phyloP scores from a whole-genome alignment of 2,329 filamentous ascomycete species.

The Emericellopsis atlantica region DNA sequence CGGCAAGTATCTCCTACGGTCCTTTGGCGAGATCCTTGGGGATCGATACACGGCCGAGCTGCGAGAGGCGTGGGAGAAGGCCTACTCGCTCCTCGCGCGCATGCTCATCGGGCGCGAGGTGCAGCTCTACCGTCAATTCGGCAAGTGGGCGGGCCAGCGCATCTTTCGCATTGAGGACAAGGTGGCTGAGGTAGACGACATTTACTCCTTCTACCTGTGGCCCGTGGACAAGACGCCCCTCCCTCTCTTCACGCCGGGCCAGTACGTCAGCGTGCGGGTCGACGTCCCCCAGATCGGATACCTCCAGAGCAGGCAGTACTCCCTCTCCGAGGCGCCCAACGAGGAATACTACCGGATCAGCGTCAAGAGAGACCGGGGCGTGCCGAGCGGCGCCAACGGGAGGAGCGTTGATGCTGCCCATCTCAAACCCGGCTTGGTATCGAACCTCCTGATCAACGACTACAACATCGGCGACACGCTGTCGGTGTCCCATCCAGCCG shows the following conservation, averaged over 20 bases:
- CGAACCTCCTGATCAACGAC: slow-evolving; percentile 54
- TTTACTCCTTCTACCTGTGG: slow-evolving; percentile 58
- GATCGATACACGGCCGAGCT: slow-evolving; percentile 48
- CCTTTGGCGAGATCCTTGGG: slow-evolving; percentile 56
- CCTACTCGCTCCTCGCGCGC: slow-evolving; percentile 62
- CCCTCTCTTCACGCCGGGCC: slow-evolving; percentile 53
- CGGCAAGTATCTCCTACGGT: slow-evolving; percentile 53
- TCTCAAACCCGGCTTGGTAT: slow-evolving; percentile 51
- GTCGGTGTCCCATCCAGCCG: slow-evolving; percentile 53
- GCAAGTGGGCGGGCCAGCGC: slow-evolving; percentile 55
- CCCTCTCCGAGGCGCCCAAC: slow-evolving; percentile 52
- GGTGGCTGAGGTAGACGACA: slow-evolving; percentile 52
- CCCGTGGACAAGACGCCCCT: slow-evolving; percentile 47
- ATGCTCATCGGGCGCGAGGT: slow-evolving; percentile 58
- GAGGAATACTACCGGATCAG: slow-evolving; percentile 56
- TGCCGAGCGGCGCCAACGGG: slow-evolving; percentile 23
- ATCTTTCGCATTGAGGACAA: slow-evolving; percentile 54
- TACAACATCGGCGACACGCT: slow-evolving; percentile 49
- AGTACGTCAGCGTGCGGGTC: slow-evolving; percentile 56
- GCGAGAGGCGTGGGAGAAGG: slow-evolving; percentile 54
- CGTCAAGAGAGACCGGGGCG: slow-evolving; percentile 52
- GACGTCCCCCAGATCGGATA: slow-evolving; percentile 43
- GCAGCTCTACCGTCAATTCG: slow-evolving; percentile 46
- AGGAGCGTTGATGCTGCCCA: slow-evolving; percentile 23
- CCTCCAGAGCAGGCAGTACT: slow-evolving; percentile 59